Evolutionary conservation across 176 grass and related monocot genomes (phyloP).

Genomic region (Aegilops bicornis): DNA sequence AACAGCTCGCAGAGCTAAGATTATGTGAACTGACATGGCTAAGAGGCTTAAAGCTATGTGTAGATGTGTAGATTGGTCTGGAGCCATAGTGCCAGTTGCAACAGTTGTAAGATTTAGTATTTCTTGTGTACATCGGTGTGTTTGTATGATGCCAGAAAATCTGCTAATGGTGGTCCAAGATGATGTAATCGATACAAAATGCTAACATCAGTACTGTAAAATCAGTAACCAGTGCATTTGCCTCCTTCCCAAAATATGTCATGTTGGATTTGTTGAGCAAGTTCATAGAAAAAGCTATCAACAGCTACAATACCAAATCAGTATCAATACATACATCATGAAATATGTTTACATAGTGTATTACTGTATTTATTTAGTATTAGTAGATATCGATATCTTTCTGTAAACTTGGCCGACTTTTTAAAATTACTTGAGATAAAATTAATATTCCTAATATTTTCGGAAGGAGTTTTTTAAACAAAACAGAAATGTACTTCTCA

Average conservation of each 20-base stretch:
- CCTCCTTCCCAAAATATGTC: background rate
- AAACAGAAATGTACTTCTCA: background rate
- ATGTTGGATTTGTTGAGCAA: background rate
- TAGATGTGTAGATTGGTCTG: background rate
- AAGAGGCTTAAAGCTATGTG: background rate
- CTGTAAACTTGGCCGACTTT: too few relatives aligned
- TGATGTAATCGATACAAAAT: background rate
- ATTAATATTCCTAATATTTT: background rate
- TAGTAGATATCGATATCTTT: too few relatives aligned
- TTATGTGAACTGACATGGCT: background rate
- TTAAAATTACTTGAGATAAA: background rate
- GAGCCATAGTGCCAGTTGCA: background rate
- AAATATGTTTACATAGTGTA: too few relatives aligned
- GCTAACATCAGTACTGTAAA: background rate
- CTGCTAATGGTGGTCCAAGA: background rate
- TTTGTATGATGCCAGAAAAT: background rate
- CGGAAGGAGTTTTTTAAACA: background rate
- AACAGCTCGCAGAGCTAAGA: background rate
- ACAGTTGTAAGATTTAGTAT: background rate
- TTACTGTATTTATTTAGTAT: too few relatives aligned
- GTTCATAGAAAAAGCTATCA: background rate
- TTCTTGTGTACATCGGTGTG: background rate
- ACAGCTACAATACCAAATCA: background rate
- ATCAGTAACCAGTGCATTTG: background rate
- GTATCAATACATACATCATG: too few relatives aligned